Evolutionary conservation across 768 basidiomycete species (phyloP).

Genomic region (Boletus sp.): DNA sequence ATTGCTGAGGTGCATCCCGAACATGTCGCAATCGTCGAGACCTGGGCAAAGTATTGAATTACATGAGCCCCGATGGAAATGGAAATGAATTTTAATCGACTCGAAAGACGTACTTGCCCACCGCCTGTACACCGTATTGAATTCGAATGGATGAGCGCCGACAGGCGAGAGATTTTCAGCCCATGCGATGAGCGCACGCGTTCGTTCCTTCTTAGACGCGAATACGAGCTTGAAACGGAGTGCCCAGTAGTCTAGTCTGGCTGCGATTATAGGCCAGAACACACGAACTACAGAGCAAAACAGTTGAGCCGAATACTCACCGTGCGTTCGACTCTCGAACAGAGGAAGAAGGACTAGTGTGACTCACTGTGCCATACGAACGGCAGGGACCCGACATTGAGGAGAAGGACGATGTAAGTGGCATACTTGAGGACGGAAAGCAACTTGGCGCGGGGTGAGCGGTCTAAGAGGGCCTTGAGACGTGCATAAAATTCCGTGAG

Average conservation of each 20-base stretch:
- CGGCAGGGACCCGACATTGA: conserved; percentile 63
- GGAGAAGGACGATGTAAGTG: conserved; percentile 44
- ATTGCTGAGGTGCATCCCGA: conserved; percentile 77
- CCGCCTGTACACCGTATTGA: conserved; percentile 38
- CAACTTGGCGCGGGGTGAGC: conserved; percentile 1
- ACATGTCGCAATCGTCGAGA: conserved; percentile 63
- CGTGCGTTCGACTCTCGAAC: background rate
- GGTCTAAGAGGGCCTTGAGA: conserved; percentile 4
- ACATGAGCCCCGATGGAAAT: background rate
- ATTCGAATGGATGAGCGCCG: conserved; percentile 55
- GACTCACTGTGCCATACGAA: conserved; percentile 67
- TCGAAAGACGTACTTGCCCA: conserved; percentile 51
- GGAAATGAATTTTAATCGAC: background rate
- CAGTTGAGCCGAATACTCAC: background rate
- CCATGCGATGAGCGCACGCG: conserved; percentile 42
- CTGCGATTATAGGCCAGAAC: conserved; percentile 44
- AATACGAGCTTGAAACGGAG: conserved; percentile 40
- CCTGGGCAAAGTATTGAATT: conserved; percentile 35
- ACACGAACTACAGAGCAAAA: conserved; percentile 44
- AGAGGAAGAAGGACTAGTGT: background rate
- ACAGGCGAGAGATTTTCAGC: conserved; percentile 49
- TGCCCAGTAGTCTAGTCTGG: conserved; percentile 34
- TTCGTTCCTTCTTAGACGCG: conserved; percentile 32
- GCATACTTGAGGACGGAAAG: conserved; percentile 19
- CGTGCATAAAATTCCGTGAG: conserved; percentile 1